Evolutionary conservation across 2,329 filamentous ascomycete species (phyloP).

Genomic region (Microdochium paspali): DNA sequence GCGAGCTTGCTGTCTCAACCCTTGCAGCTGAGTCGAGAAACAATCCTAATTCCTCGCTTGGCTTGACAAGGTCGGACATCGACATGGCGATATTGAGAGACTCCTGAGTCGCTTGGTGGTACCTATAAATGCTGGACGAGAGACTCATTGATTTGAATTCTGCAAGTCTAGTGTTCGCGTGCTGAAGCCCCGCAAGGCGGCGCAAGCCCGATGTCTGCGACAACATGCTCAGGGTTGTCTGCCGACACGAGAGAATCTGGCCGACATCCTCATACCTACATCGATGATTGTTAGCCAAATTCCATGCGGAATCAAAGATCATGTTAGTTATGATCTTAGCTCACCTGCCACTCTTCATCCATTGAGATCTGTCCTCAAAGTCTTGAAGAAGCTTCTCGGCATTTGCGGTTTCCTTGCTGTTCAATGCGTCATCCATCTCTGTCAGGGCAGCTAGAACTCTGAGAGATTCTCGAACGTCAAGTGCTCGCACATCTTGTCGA

Average conservation of each 20-base stretch:
- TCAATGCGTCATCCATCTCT: conserved; percentile 72
- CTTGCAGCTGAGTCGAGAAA: conserved; percentile 68
- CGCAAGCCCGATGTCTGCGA: conserved; percentile 60
- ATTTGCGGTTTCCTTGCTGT: conserved; percentile 47
- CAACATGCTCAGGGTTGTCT: conserved; percentile 73
- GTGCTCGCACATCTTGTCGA: conserved; percentile 36
- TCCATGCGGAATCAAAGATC: not conserved
- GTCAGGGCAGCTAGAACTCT: conserved; percentile 62
- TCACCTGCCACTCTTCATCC: conserved; percentile 78
- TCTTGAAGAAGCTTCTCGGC: conserved; percentile 51
- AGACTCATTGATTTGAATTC: conserved; percentile 71
- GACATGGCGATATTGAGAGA: conserved; percentile 78
- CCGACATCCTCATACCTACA: conserved; percentile 66
- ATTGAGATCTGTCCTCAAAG: conserved; percentile 58
- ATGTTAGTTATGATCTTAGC: conserved; percentile 19
- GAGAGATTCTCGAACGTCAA: conserved; percentile 43
- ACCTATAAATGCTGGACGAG: conserved; percentile 66
- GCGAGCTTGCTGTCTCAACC: conserved; percentile 76
- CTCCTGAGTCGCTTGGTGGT: conserved; percentile 75
- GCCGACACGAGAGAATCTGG: conserved; percentile 71
- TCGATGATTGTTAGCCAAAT: conserved; percentile 9
- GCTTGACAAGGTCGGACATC: conserved; percentile 65
- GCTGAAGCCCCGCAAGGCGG: conserved; percentile 48
- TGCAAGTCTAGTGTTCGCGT: conserved; percentile 54
- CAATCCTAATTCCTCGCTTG: conserved; percentile 62